A percentile compares a stretch with the other conserved stretches of the same genome.
These are phyloP conservation scores for Microascus cirrosus DNA, from an alignment of 2,329 filamentous ascomycete species.

Conservation along the genomic window DNA sequence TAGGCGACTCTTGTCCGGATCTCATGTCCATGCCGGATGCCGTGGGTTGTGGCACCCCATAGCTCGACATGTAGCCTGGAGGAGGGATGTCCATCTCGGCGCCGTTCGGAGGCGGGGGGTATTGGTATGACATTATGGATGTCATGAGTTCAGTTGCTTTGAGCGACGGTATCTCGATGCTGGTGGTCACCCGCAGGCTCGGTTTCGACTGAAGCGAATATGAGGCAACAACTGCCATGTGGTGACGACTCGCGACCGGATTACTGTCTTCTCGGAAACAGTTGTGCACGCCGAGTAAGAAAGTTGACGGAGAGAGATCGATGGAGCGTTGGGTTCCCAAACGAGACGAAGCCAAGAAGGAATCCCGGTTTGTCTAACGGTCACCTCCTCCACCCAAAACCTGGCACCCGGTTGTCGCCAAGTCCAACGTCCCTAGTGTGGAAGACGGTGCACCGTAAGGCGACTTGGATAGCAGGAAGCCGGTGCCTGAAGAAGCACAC, in stretches of 20 bases:
- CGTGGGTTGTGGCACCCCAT: conserved; percentile 18
- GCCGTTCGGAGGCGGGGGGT: conserved; percentile 27
- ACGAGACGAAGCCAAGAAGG: background rate
- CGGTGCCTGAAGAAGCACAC: too few species aligned
- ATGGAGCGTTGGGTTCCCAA: background rate
- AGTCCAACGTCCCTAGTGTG: background rate
- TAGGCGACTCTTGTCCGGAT: conserved; percentile 15
- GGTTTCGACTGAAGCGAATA: conserved; percentile 18
- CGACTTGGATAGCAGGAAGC: background rate
- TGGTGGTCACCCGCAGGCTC: conserved; percentile 17
- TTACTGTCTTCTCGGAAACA: background rate
- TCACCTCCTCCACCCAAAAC: background rate
- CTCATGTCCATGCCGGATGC: conserved; percentile 15
- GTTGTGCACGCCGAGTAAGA: background rate
- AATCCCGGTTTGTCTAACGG: background rate
- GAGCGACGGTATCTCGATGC: conserved; percentile 4
- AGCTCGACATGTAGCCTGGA: conserved; percentile 20
- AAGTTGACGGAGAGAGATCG: background rate
- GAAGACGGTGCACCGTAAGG: background rate
- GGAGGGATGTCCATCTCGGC: conserved; percentile 29
- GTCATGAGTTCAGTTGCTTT: conserved; percentile 19
- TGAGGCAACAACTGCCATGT: conserved; percentile 23
- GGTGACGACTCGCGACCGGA: conserved; percentile 6
- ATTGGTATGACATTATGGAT: conserved; percentile 38
- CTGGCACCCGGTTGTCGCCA: background rate